phyloP scores from a whole-genome alignment of 129 eudicot genomes.

The Helichrysum umbraculigerum region DNA sequence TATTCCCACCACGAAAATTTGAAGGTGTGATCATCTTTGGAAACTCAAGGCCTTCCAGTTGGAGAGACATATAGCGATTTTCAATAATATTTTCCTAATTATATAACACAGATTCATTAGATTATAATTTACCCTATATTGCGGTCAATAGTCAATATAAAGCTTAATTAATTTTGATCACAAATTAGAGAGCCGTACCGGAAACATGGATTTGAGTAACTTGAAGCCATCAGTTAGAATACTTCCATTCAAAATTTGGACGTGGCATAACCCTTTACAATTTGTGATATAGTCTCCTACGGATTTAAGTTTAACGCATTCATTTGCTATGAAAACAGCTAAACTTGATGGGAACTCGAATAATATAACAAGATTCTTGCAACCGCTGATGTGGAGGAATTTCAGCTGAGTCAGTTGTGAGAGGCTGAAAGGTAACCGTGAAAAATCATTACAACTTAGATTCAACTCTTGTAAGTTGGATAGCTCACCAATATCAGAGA shows the following conservation, averaged over 20 bases:
- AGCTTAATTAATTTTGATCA: background rate
- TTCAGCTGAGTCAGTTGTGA: background rate
- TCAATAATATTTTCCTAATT: background rate
- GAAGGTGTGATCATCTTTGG: background rate
- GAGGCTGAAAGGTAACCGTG: background rate
- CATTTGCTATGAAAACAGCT: background rate
- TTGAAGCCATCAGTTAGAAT: background rate
- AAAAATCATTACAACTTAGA: background rate
- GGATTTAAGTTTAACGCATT: background rate
- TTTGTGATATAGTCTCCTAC: background rate
- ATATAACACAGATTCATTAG: background rate
- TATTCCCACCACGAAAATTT: background rate
- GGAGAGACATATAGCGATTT: background rate
- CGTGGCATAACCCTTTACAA: background rate
- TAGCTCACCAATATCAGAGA: background rate
- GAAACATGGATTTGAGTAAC: constrained; percentile 1
- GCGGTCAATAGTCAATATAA: background rate
- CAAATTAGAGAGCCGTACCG: constrained; percentile 9
- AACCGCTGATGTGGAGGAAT: background rate
- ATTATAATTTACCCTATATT: background rate
- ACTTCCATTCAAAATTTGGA: background rate
- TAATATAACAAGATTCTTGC: background rate
- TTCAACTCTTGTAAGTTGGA: background rate
- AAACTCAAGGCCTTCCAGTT: background rate
- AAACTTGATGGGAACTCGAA: background rate